Evolutionary conservation across 2,329 filamentous ascomycete genomes (phyloP), one percentile per base, ranked within the genome.

Genomic region (Phyllosticta capitalensis): DNA sequence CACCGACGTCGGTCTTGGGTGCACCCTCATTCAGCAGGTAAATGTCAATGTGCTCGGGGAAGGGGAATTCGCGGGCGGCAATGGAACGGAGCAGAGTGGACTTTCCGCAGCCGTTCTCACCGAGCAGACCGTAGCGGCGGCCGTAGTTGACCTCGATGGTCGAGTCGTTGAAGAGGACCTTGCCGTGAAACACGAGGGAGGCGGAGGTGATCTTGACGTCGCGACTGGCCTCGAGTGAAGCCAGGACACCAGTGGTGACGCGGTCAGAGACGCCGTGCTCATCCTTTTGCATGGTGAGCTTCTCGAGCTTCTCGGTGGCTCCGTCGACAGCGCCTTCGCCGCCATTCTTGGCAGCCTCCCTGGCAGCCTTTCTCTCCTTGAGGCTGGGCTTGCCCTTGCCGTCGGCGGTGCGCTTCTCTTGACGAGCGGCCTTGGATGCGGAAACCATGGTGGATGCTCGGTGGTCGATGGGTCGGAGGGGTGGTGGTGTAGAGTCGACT

Each of bases 71-170:
- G 78, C 94, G 89, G 71, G 86, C 87, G 68, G 88, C 87, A 73
- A 99, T 96, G 66, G 94, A 85, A 81, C 96, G 97, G 72, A 99
- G 84, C 33, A 99, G 78, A n/a, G 94, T 99, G 65, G 89, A 95
- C 83, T 99, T 99, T 75, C 94, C 94, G 77, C 94, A 99, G 66
- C 94, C 94, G 87, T 99, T 99, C 83, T 99, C 94, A 71, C 94
- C 94, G 65, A 99, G 80, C 61, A 99, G 81, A 74, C 94, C 94
- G 74, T 99, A 99, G 70, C 94, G 86, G 69, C 92, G 89, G 66
- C 89, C 91, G 74, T 90, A 94, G 74, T 89, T 92, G 70, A 99
- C 83, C 77, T 99, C 95, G 74, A 99, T 82, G 55, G 87, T 95
- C 64, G 89, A 89, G 77, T 99, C 94, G 72, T 87, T 92, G 78